Evolutionary conservation across 768 basidiomycete genomes (phyloP).

Genomic region (Xerocomellus intermedius): DNA sequence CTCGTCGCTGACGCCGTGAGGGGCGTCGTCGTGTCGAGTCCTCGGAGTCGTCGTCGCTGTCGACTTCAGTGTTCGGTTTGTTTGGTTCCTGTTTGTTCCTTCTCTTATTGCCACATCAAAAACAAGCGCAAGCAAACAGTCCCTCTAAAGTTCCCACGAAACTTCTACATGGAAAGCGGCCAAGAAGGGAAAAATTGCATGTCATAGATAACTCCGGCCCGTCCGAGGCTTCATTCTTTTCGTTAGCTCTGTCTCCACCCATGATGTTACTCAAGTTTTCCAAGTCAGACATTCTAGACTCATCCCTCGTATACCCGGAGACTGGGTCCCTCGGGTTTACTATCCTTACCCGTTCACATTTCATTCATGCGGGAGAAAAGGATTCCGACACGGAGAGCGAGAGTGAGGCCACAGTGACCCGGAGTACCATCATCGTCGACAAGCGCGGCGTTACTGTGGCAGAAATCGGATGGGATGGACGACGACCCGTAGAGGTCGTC

Average conservation of each 20-base stretch:
- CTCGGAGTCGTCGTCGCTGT: slow-evolving; percentile 32
- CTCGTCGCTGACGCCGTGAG: slow-evolving; percentile 21
- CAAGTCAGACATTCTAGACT: slow-evolving; percentile 56
- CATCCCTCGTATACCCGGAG: slow-evolving; percentile 50
- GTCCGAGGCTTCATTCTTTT: background rate
- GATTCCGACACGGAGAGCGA: slow-evolving; percentile 32
- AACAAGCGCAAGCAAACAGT: slow-evolving; percentile 28
- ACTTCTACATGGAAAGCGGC: background rate
- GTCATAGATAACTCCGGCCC: background rate
- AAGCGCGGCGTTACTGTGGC: slow-evolving; percentile 42
- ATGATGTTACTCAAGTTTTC: slow-evolving; percentile 60
- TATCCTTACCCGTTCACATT: slow-evolving; percentile 44
- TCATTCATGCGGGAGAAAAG: slow-evolving; percentile 25
- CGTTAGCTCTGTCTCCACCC: background rate
- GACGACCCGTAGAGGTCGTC: slow-evolving; percentile 48
- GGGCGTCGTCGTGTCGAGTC: slow-evolving; percentile 23
- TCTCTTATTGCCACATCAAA: slow-evolving; percentile 25
- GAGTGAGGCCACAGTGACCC: slow-evolving; percentile 25
- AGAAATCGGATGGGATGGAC: slow-evolving; percentile 52
- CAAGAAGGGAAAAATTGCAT: slow-evolving; percentile 1
- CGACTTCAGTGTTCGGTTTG: slow-evolving; percentile 25
- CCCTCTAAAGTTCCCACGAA: slow-evolving; percentile 5
- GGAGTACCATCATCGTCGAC: slow-evolving; percentile 46
- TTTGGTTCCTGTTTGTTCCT: slow-evolving; percentile 32
- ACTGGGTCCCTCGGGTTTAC: slow-evolving; percentile 49